Percentiles rank a stretch among this genome's conserved stretches.
phyloP scores from a whole-genome alignment of 768 basidiomycete genomes.

The Pleurotus citrinopileatus region DNA sequence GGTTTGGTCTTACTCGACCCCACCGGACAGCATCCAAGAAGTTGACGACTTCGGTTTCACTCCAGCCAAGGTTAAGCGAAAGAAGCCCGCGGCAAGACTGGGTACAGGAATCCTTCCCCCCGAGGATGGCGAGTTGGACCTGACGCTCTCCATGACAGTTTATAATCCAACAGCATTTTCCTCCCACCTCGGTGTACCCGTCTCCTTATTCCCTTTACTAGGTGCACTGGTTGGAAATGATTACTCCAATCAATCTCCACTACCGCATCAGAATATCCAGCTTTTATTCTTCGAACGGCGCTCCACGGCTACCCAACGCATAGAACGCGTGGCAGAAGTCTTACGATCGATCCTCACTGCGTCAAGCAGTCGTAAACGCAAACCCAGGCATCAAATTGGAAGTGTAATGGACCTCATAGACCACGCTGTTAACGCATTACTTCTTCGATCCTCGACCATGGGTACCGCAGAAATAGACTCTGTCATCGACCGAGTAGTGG shows the following conservation, averaged over 20 bases:
- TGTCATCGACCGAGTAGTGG: conserved; percentile 67
- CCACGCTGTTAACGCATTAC: conserved; percentile 56
- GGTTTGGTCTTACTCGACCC: conserved; percentile 50
- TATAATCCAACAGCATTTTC: conserved; percentile 66
- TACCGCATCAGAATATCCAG: conserved; percentile 49
- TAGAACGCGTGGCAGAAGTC: conserved; percentile 59
- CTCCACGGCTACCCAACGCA: conserved; percentile 57
- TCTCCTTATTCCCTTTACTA: conserved; percentile 71
- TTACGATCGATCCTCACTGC: conserved; percentile 54
- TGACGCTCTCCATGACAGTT: conserved; percentile 51
- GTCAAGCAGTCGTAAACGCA: conserved; percentile 41
- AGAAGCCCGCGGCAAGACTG: conserved; percentile 29
- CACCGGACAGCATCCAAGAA: conserved; percentile 22
- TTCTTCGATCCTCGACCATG: conserved; percentile 47
- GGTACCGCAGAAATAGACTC: conserved; percentile 61
- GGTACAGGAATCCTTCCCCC: conserved; percentile 56
- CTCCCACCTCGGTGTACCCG: conserved; percentile 61
- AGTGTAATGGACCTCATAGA: conserved; percentile 80
- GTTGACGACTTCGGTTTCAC: conserved; percentile 53
- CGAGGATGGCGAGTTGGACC: conserved; percentile 29
- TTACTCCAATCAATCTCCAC: conserved; percentile 54
- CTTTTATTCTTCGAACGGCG: conserved; percentile 66
- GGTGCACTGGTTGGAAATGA: conserved; percentile 83
- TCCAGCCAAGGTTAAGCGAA: conserved; percentile 51
- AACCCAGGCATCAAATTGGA: conserved; percentile 52